These are phyloP conservation scores for Malus hybrid DNA, from an alignment of 331 rosid genomes.

Conservation along the genomic window DNA sequence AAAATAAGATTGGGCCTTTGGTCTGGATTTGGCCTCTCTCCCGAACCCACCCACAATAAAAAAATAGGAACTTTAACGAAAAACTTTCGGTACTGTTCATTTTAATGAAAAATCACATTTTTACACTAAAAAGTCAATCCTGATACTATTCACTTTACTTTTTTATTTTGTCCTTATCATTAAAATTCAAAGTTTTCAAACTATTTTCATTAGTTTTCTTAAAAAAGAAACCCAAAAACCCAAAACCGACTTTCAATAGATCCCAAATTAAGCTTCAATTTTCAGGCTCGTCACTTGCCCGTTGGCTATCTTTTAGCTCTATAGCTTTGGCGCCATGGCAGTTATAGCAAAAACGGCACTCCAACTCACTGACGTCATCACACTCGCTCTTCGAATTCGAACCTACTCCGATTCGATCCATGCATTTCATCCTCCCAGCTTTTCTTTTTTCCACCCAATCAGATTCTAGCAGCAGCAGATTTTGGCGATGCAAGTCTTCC, in stretches of 20 bases:
- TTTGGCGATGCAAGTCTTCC: not conserved
- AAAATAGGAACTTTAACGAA: too few species aligned
- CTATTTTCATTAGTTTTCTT: too few species aligned
- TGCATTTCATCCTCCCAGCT: not conserved
- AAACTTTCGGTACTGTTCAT: too few species aligned
- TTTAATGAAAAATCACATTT: too few species aligned
- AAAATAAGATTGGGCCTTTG: not conserved
- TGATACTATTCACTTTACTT: too few species aligned
- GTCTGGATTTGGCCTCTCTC: not conserved
- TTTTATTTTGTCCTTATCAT: too few species aligned
- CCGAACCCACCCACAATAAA: not conserved
- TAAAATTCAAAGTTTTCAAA: too few species aligned
- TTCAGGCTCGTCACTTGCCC: not conserved
- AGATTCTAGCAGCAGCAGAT: not conserved
- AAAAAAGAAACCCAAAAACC: too few species aligned
- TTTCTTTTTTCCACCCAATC: not conserved
- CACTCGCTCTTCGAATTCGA: not conserved
- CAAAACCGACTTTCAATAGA: not conserved
- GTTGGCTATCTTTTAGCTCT: not conserved
- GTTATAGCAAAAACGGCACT: not conserved
- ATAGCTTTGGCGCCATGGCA: not conserved
- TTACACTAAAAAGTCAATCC: too few species aligned
- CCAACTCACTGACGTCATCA: not conserved
- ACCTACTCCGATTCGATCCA: not conserved
- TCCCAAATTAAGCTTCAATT: not conserved